A percentile compares a stretch with the other conserved stretches of the same genome.
phyloP scores from a whole-genome alignment of 768 basidiomycete species.

The Kwoniella europaea region DNA sequence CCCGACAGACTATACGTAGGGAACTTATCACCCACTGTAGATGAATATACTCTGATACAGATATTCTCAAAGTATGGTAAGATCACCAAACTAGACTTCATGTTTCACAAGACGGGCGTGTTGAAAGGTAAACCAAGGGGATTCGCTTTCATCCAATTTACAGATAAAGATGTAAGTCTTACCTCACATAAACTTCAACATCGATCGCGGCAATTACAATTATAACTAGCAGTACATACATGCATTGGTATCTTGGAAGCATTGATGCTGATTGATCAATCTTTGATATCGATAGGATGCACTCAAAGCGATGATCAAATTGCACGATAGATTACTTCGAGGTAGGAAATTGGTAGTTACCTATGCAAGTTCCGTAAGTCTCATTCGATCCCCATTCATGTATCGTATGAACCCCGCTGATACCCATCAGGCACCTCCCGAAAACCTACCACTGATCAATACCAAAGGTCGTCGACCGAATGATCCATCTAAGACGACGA shows the following conservation, averaged over 20 bases:
- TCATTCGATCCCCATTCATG: slow-evolving; percentile 46
- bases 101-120: slow-evolving; percentile 91
- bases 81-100: slow-evolving; percentile 87
- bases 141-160: slow-evolving; percentile 91
- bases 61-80: slow-evolving; percentile 91
- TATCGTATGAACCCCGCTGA: slow-evolving; percentile 14
- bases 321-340: slow-evolving; percentile 79
- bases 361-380: slow-evolving; percentile 76
- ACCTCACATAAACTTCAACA: neutral
- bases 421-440: slow-evolving; percentile 39
- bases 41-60: slow-evolving; percentile 90
- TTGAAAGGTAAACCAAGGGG: slow-evolving; percentile 91
- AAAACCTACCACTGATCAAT: slow-evolving; percentile 29
- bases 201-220: neutral
- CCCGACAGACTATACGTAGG: slow-evolving; percentile 84
- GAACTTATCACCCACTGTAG: slow-evolving; percentile 81
- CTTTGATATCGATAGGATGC: slow-evolving; percentile 69
- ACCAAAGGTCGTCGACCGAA: slow-evolving; percentile 41
- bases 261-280: neutral
- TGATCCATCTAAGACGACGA: slow-evolving; percentile 67
- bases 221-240: neutral
- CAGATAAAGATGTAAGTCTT: slow-evolving; percentile 73
- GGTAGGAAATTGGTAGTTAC: slow-evolving; percentile 91
- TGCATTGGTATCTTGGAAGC: neutral
- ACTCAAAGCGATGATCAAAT: slow-evolving; percentile 70